Conservation (phyloP, 768 basidiomycete genomes). For the Tubosaeta brunneosetosa region DNA sequence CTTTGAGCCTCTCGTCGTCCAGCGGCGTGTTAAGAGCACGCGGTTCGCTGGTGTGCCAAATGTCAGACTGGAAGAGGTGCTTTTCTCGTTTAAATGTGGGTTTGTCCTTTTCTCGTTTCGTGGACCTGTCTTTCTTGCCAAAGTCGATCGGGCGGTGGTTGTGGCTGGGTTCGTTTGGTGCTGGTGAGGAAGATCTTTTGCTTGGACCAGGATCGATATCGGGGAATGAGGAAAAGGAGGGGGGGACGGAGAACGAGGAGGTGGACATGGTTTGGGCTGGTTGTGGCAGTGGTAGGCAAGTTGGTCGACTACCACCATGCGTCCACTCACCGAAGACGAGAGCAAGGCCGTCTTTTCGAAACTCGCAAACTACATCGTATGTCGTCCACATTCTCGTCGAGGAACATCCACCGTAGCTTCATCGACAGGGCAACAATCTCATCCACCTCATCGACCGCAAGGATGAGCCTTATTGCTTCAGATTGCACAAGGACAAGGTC, state of each 20-base stretch:
- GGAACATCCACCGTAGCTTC: not conserved
- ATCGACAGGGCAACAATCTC: constrained; percentile 82
- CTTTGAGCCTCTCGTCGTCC: constrained; percentile 32
- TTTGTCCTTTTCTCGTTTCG: constrained; percentile 28
- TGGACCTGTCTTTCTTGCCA: constrained; percentile 16
- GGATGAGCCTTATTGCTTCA: constrained; percentile 94
- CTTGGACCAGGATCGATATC: constrained; percentile 48
- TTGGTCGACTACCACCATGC: constrained; percentile 50
- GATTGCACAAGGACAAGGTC: constrained; percentile 89
- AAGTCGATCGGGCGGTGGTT: constrained; percentile 8
- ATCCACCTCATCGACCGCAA: constrained; percentile 92
- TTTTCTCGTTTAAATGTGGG: constrained; percentile 29
- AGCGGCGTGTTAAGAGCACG: constrained; percentile 10
- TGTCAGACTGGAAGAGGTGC: constrained; percentile 22
- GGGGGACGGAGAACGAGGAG: constrained; percentile 59
- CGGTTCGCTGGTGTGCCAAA: constrained; percentile 19
- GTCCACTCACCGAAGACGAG: constrained; percentile 95
- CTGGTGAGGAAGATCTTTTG: constrained; percentile 16
- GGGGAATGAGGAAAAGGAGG: constrained; percentile 68
- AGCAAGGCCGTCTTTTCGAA: constrained; percentile 95
- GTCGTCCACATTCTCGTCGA: constrained; percentile 22
- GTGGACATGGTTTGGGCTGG: constrained; percentile 37
- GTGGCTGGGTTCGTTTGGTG: constrained; percentile 16
- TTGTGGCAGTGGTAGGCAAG: constrained; percentile 3
- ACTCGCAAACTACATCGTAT: constrained; percentile 92